A percentile compares a stretch with the other conserved stretches of the same genome.
These are phyloP conservation scores for Barnettozyma sp. DNA, from an alignment of 805 yeast species.

Conservation along the genomic window DNA sequence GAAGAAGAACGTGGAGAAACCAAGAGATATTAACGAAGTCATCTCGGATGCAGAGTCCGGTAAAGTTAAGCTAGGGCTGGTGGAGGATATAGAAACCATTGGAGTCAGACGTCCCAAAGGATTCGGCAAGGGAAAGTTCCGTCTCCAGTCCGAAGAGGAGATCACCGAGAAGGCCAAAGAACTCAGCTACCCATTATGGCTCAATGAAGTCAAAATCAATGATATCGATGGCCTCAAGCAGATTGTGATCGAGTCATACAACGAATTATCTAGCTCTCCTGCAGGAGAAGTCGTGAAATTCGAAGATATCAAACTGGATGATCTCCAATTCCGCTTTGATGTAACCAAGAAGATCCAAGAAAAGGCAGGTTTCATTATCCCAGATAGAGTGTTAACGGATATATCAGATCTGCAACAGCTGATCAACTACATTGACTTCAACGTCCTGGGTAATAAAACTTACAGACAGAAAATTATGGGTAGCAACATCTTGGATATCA, in stretches of 20 bases:
- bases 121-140: constrained; percentile 11
- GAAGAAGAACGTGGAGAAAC: constrained; percentile 15
- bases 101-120: constrained; percentile 14
- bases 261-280: constrained; percentile 10
- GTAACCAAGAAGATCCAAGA: constrained; percentile 30
- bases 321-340: constrained; percentile 30
- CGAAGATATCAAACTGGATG: constrained; percentile 16
- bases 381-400: constrained; percentile 32
- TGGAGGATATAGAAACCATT: constrained; percentile 24
- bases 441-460: constrained; percentile 8
- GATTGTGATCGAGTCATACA: constrained; percentile 17
- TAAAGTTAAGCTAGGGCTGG: constrained; percentile 16
- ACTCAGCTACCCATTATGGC: constrained; percentile 26
- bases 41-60: constrained; percentile 32
- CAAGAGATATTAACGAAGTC: constrained; percentile 25
- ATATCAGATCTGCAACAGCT: constrained; percentile 6
- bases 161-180: constrained; percentile 5
- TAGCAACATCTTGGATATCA: constrained; percentile 13
- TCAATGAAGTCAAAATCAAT: constrained; percentile 21
- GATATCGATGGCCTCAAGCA: constrained; percentile 24
- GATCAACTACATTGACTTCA: constrained; percentile 5
- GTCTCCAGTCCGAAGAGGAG: constrained; percentile 7
- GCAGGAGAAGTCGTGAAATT: constrained; percentile 6
- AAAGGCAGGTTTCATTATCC: constrained; percentile 31
- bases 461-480: constrained; percentile 7